Conservation (phyloP, 352 stramenopile species). For the Pythium coloratum region DNA sequence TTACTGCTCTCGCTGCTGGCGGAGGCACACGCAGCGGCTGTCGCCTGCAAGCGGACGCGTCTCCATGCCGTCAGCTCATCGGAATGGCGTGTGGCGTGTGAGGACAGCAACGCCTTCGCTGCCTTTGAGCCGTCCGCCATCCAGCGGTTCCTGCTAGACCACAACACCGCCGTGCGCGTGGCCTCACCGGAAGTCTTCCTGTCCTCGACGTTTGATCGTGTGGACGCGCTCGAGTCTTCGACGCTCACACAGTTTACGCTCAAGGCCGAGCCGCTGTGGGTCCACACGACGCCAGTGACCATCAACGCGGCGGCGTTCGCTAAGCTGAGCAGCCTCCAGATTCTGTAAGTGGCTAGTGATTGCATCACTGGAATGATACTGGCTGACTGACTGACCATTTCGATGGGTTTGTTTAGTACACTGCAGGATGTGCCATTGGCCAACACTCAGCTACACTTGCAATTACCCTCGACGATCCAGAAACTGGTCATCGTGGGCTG, state of each 20-base stretch:
- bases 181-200: constrained; percentile 23
- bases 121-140: constrained; percentile 11
- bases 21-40: not conserved
- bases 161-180: not conserved
- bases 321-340: constrained; percentile 37
- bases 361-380: not conserved
- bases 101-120: not conserved
- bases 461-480: constrained; percentile 45
- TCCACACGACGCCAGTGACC: constrained; percentile 34
- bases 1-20: not conserved
- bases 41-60: constrained; percentile 1
- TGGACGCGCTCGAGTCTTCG: constrained; percentile 40
- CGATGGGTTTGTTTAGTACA: constrained; percentile 25
- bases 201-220: constrained; percentile 37
- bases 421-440: constrained; percentile 45
- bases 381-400: not conserved
- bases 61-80: not conserved
- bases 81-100: constrained; percentile 14
- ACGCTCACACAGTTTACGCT: constrained; percentile 46
- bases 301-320: constrained; percentile 44
- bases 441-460: constrained; percentile 34
- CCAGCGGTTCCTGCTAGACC: constrained; percentile 4
- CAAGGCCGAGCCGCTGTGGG: constrained; percentile 32
- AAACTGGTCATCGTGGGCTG: constrained; percentile 51
- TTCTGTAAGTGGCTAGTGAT: constrained; percentile 33